A percentile compares a stretch with the other conserved stretches of the same genome.
phyloP scores from a whole-genome alignment of 2,329 filamentous ascomycete species.

The Colletotrichum eremochloae region DNA sequence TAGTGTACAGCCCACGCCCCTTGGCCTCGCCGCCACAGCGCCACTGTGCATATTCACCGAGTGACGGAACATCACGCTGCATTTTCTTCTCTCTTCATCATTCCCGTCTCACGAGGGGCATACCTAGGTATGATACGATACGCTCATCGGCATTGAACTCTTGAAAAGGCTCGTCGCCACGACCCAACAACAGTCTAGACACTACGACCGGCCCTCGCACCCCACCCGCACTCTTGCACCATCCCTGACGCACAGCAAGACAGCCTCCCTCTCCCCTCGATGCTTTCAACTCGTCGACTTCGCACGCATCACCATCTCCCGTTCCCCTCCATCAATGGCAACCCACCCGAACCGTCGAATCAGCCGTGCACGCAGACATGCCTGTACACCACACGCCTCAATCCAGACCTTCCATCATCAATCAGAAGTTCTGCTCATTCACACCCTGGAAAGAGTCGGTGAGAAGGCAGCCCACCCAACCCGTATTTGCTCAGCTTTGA shows the following conservation, averaged over 20 bases:
- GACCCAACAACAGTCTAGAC: background rate
- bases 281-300: background rate
- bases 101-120: background rate
- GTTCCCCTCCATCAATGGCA: background rate
- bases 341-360: background rate
- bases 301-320: background rate
- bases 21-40: conserved; percentile 7
- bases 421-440: background rate
- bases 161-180: background rate
- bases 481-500: background rate
- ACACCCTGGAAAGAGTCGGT: conserved; percentile 26
- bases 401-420: background rate
- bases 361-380: background rate
- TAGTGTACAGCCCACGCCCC: background rate
- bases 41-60: conserved; percentile 3
- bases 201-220: background rate
- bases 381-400: background rate
- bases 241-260: background rate
- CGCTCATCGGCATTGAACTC: background rate
- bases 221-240: background rate
- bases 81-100: background rate
- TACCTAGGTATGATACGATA: background rate
- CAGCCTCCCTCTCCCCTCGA: background rate
- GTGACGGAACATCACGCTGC: background rate
- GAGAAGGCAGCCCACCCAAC: conserved; percentile 8